phyloP scores from a whole-genome alignment of 768 basidiomycete species.

The Xanthoconium stramineum region DNA sequence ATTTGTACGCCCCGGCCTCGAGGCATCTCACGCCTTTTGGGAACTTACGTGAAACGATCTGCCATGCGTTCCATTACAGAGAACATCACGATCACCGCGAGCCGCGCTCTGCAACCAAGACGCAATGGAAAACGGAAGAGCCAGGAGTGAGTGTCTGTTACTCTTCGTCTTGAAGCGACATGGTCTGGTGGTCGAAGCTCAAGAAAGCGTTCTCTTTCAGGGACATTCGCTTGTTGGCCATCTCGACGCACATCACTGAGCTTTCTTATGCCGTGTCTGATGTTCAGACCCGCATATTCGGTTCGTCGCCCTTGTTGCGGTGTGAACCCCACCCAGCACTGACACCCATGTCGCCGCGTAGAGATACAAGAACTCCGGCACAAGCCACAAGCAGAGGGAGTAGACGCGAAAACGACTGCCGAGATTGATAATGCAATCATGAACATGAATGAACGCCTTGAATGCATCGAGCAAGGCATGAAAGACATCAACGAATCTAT shows the following conservation, averaged over 20 bases:
- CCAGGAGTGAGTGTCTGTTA: slow-evolving; percentile 57
- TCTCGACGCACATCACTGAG: slow-evolving; percentile 85
- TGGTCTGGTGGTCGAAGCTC: slow-evolving; percentile 26
- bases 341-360: slow-evolving; percentile 29
- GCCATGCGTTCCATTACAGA: slow-evolving; percentile 43
- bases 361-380: slow-evolving; percentile 94
- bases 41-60: slow-evolving; percentile 33
- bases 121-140: slow-evolving; percentile 54
- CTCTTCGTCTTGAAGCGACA: slow-evolving; percentile 14
- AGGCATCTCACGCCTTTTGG: slow-evolving; percentile 26
- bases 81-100: slow-evolving; percentile 68
- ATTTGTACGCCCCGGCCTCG: slow-evolving; percentile 16
- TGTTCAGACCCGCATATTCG: slow-evolving; percentile 89
- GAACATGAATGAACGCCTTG: slow-evolving; percentile 74
- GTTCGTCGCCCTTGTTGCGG: slow-evolving; percentile 36
- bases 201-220: slow-evolving; percentile 39
- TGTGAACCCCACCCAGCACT: slow-evolving; percentile 3
- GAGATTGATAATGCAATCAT: slow-evolving; percentile 82
- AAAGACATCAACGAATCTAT: slow-evolving; percentile 64
- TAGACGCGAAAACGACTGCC: slow-evolving; percentile 53
- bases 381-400: slow-evolving; percentile 64
- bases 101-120: slow-evolving; percentile 40
- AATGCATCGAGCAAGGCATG: slow-evolving; percentile 69
- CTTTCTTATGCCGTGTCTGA: slow-evolving; percentile 84
- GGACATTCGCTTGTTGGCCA: slow-evolving; percentile 70